phyloP scores from a whole-genome alignment of 2,329 filamentous ascomycete genomes.

The Sporothrix variecibatus region DNA sequence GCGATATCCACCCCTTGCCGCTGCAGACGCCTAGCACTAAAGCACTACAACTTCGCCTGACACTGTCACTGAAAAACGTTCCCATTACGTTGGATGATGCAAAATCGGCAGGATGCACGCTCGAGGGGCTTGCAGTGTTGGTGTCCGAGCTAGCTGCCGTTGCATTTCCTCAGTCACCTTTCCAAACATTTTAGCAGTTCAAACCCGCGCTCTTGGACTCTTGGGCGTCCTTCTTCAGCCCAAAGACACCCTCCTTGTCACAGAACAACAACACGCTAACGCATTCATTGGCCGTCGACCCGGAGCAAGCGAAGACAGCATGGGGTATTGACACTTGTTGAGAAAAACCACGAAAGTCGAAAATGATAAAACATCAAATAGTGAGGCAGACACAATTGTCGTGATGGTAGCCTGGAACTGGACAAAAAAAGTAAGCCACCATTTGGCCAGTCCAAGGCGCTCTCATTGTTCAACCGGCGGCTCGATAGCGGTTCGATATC shows the following conservation, averaged over 20 bases:
- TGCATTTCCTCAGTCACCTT: background rate
- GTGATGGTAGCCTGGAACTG: background rate
- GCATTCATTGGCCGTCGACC: background rate
- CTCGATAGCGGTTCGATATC: constrained; percentile 15
- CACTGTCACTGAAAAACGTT: background rate
- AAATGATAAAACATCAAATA: background rate
- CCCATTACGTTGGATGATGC: constrained; percentile 13
- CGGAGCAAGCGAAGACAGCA: background rate
- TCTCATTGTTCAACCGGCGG: background rate
- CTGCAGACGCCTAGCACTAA: background rate
- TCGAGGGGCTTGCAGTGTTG: constrained; percentile 16
- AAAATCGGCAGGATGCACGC: constrained; percentile 18
- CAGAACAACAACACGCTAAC: background rate
- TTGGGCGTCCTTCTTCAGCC: background rate
- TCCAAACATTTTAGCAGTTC: background rate
- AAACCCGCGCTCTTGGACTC: constrained; percentile 5
- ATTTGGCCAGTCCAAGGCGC: background rate
- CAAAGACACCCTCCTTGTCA: constrained; percentile 6
- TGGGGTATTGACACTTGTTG: background rate
- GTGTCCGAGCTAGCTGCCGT: background rate
- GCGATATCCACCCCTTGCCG: background rate
- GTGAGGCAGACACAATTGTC: background rate
- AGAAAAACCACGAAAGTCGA: background rate
- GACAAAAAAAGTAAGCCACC: background rate
- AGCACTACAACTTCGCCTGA: background rate